These are phyloP conservation scores for Penicilliopsis zonata DNA, from an alignment of 495 filamentous ascomycete species.

Conservation along the genomic window DNA sequence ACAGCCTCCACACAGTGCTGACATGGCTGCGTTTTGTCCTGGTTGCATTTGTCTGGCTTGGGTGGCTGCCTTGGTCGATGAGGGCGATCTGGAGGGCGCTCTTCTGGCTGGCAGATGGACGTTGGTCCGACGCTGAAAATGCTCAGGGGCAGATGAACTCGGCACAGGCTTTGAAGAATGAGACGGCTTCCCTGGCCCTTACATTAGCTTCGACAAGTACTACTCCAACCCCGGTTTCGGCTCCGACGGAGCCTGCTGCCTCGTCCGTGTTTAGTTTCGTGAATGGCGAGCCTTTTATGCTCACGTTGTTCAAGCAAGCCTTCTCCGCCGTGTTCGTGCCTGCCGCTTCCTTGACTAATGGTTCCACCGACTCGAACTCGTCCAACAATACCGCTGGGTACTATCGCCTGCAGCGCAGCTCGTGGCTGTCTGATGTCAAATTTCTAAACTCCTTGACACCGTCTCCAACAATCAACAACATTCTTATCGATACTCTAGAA, in stretches of 20 bases:
- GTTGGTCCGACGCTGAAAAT: slow-evolving; percentile 46
- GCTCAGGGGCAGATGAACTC: slow-evolving; percentile 11
- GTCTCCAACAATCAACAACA: slow-evolving; percentile 60
- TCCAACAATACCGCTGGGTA: slow-evolving; percentile 12
- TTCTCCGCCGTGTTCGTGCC: slow-evolving; percentile 29
- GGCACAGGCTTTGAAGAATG: slow-evolving; percentile 12
- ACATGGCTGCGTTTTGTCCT: slow-evolving; percentile 67
- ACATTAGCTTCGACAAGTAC: slow-evolving; percentile 12
- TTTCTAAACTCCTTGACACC: slow-evolving; percentile 65
- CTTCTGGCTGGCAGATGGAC: slow-evolving; percentile 93
- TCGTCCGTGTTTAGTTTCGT: slow-evolving; percentile 33
- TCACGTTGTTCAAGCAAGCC: slow-evolving; percentile 32
- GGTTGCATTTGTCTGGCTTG: slow-evolving; percentile 79
- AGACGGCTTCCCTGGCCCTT: slow-evolving; percentile 28
- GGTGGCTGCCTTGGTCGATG: slow-evolving; percentile 82
- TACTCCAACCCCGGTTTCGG: slow-evolving; percentile 13
- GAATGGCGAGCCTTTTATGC: slow-evolving; percentile 34
- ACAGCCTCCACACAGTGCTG: slow-evolving; percentile 54
- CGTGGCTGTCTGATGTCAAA: slow-evolving; percentile 56
- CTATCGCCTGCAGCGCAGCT: slow-evolving; percentile 23
- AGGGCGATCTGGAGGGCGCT: slow-evolving; percentile 80
- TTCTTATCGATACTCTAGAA: slow-evolving; percentile 75
- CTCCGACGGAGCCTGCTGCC: slow-evolving; percentile 10
- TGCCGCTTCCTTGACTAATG: slow-evolving; percentile 16
- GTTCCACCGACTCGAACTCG: slow-evolving; percentile 8